Evolutionary conservation across 2,329 filamentous ascomycete species (phyloP), one percentile per base, ranked within the genome.

Genomic region (Sclerotinia sclerotiorum): DNA sequence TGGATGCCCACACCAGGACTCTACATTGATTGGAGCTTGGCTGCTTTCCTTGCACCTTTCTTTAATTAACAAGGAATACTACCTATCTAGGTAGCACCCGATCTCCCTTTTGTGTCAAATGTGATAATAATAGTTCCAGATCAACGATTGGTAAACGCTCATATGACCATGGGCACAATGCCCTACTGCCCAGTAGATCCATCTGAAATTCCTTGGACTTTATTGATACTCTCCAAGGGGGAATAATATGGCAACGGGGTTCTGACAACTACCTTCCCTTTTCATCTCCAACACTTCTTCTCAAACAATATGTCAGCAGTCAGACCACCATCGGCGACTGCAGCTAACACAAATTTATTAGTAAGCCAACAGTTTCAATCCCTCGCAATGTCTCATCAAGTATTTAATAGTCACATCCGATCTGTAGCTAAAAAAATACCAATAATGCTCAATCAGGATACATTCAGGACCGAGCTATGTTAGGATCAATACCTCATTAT

Each of bases 381-480:
- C 19, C 42, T 5, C 19, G 5, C 17, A 13, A 32, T 3, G 6
- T 32, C 42, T 5, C n/a, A 19, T 13, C 21, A 39, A 17, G 1
- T 57, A 17, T n/a, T 11, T 10, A 11, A n/a, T 1, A 13, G 10
- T 5, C 11, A 32, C 17, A 1, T 48, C 5, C 44, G 8, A 48
- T n/a, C 11, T 48, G 19, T 8, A 6, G 10, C 17, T 5, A 3
- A 5, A 29, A 29, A 17, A 48, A 3, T 32, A 29, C 19, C 42
- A 29, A 8, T 1, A 32, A 60, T 21, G 1, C 17, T 17, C 24
- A 32, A 8, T 46, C 1, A 21, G 44, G 32, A 8, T 29, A 4
- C 1, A 0, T 10, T 32, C 10, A 3, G 13, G 19, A 15, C 11
- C 0, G 1, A 35, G 29, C 19, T 2, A 5, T 19, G 5, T 17